Evolutionary conservation across 2,329 filamentous ascomycete species (phyloP).

Genomic region (Neofusicoccum umdonicola): DNA sequence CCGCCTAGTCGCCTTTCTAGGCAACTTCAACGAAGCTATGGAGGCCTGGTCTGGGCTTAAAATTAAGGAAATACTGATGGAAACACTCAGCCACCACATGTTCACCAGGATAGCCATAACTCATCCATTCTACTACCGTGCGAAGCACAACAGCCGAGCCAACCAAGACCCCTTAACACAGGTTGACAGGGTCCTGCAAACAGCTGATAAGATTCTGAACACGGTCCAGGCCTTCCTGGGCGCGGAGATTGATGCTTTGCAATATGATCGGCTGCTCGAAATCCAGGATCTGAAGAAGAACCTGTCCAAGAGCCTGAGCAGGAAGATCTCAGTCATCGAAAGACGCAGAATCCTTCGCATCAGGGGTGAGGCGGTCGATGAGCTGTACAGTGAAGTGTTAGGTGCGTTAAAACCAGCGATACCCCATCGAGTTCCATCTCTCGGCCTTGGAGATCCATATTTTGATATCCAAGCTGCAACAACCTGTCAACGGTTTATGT

Average conservation of each 20-base stretch:
- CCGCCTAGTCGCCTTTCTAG: neutral
- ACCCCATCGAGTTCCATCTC: too few relatives aligned
- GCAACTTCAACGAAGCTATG: conserved; percentile 4
- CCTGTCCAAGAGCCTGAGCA: conserved; percentile 9
- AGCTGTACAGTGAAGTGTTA: neutral
- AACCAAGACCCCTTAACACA: neutral
- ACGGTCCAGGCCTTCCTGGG: conserved; percentile 11
- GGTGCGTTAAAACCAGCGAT: neutral
- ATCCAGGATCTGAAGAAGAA: conserved; percentile 13
- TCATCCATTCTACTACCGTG: conserved; percentile 5
- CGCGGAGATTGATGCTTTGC: conserved; percentile 9
- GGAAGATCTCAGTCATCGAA: conserved; percentile 11
- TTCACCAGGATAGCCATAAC: conserved; percentile 7
- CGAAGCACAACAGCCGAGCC: neutral
- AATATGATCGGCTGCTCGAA: conserved; percentile 15
- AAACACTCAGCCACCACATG: conserved; percentile 17
- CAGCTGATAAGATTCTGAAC: neutral
- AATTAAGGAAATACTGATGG: conserved; percentile 15
- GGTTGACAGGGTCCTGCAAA: conserved; percentile 7
- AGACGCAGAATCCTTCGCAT: conserved; percentile 4
- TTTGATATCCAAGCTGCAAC: too few relatives aligned
- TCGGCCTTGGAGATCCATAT: too few relatives aligned
- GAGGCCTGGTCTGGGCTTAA: neutral
- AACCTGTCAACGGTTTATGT: too few relatives aligned
- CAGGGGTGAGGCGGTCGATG: conserved; percentile 6